Evolutionary conservation across 805 yeast genomes (phyloP), one percentile per base, ranked within the genome.

Genomic region (Jamesozyma lodderae): DNA sequence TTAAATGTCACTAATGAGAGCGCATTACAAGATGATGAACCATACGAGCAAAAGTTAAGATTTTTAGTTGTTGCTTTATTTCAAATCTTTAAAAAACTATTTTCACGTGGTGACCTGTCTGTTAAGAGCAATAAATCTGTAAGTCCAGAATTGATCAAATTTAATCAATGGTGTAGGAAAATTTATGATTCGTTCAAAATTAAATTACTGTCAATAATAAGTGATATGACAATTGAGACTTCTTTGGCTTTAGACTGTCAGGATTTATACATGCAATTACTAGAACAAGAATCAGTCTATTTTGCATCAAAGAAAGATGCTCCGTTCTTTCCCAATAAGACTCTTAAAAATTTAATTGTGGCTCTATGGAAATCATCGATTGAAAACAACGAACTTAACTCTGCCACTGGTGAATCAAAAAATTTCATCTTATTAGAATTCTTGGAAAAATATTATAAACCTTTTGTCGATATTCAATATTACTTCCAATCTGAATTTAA

Each of bases 401-500:
- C 71, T 9, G 59, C 75, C 0, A 62, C 68, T 24, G 62, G 62
- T 3, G 49, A 52, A 31, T 55, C 60, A 1, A 69, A 70, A 13
- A 70, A 68, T 51, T 67, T 72, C 36, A 55, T 72, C 10, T 42
- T 75, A 13, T 55, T 67, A 35, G 85, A 81, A 53, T 83, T 82
- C 51, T 50, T 67, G 21, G 75, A 69, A 17, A 64, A 63, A 20
- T 77, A 72, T 43, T 79, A 79, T 51, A 51, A 52, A 22, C 68
- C 68, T 47, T 74, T 72, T 57, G 83, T 83, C 67, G 98, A 90
- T 56, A 60, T 90, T 41, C 84, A 87, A 48, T 85, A 67, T 53
- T 82, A 79, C 52, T 79, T 84, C 47, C 76, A 80, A 52, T 63
- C 68, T 27, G 77, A 72, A 47, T 55, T 77, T 17, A 47, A 47